Base-by-base conservation (phyloP, 768 basidiomycete species). In the Boletus patriciae region DNA sequence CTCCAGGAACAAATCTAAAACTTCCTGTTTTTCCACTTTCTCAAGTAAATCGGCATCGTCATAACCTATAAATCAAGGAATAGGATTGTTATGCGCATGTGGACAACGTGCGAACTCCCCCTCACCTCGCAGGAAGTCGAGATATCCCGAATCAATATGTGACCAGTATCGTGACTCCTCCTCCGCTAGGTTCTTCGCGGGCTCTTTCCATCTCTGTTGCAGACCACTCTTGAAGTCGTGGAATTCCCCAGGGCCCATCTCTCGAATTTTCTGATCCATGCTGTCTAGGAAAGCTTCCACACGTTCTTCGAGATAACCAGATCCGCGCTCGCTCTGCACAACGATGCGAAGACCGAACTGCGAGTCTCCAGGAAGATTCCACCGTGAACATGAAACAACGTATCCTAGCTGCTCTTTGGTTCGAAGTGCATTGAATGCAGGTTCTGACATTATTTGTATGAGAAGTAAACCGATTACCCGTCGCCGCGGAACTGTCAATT, bases 321-420 rank as follows among this genome's bases (percentile, higher is more conserved):
- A 85, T 11, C 78, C 76, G 53, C 86, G 86, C 74, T 98, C 94
- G 67, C 90, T 92, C 74, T 99, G 97, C 31, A 98, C 81, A 8
- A 94, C 76, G 51, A 98, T 82, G 42, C 91, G 84, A 58, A 94
- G 73, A 8, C 94, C 94, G 59, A 83, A 80, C 58, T 88, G 83
- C 44, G 83, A 85, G 3, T 82, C 77, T n/a, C 90, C 88, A 41
- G 80, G 68, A 42, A 88, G 70, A 11, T 76, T 68, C 82, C 82
- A 85, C 31, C 74, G 67, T 1, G 77, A 76, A 60, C 83, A 86
- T 10, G 78, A 82, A 36, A 97, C 95, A 42, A 97, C 80, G 70
- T 99, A 99, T 6, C 97, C 97, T 1, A 99, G 80, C 71, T 99
- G 97, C 68, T 98, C 93, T 68, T 92, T 87, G 4, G 95, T 98